A percentile compares a stretch with the other conserved stretches of the same genome.
These are phyloP conservation scores for Aspergillus vadensis DNA, from an alignment of 2,329 filamentous ascomycete genomes.

Conservation along the genomic window DNA sequence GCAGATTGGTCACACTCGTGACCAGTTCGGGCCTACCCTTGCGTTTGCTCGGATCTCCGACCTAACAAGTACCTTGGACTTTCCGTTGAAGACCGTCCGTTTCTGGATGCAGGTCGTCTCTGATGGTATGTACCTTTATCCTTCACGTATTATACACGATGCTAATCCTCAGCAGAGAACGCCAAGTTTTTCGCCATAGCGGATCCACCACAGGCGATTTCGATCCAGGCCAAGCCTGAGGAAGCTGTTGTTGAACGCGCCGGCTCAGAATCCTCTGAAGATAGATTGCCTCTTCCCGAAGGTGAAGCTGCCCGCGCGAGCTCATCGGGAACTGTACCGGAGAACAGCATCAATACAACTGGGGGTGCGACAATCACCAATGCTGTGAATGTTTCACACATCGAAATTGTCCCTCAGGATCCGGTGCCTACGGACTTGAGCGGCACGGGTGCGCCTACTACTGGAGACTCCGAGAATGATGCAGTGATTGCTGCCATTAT, in stretches of 20 bases:
- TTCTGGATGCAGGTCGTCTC: slow-evolving; percentile 45
- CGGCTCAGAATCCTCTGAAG: slow-evolving; percentile 28
- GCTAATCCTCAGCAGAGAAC: slow-evolving; percentile 28
- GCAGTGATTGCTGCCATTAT: slow-evolving; percentile 34
- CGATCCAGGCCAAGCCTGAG: slow-evolving; percentile 33
- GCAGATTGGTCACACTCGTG: slow-evolving; percentile 41
- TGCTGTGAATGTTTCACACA: neutral
- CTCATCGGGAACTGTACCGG: slow-evolving; percentile 27
- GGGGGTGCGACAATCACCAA: neutral
- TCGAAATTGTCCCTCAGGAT: neutral
- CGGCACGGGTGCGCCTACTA: neutral
- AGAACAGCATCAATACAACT: neutral
- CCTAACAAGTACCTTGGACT: slow-evolving; percentile 32
- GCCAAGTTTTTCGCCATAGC: slow-evolving; percentile 40
- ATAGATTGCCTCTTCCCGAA: slow-evolving; percentile 19
- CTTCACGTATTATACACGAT: neutral
- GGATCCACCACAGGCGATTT: slow-evolving; percentile 30
- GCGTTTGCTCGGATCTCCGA: slow-evolving; percentile 39
- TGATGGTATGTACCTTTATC: slow-evolving; percentile 29
- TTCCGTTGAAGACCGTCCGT: slow-evolving; percentile 31
- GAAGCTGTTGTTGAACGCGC: slow-evolving; percentile 33
- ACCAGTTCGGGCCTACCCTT: slow-evolving; percentile 36
- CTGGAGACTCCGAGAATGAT: slow-evolving; percentile 23
- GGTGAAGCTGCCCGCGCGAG: slow-evolving; percentile 29
- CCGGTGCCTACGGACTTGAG: neutral